These are phyloP conservation scores for Rubus idaeus DNA, from an alignment of 306 rosid genomes.

Conservation along the genomic window DNA sequence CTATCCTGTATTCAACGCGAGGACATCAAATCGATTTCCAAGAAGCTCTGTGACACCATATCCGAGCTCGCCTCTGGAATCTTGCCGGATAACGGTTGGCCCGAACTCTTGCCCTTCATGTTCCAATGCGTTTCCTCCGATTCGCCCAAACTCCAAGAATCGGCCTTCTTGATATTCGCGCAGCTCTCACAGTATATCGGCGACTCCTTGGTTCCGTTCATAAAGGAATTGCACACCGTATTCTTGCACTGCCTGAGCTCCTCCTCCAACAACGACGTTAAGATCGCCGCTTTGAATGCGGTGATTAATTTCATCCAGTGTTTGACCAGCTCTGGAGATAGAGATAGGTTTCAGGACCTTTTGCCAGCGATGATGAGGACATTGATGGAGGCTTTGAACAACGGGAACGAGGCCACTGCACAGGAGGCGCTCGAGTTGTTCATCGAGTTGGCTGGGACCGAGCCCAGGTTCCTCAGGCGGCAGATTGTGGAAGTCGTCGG, in stretches of 20 bases:
- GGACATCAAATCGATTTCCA: conserved; percentile 67
- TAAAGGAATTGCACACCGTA: conserved; percentile 73
- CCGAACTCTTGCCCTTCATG: conserved; percentile 85
- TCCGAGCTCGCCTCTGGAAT: conserved; percentile 96
- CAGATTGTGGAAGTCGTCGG: conserved; percentile 89
- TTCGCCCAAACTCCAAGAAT: conserved; percentile 76
- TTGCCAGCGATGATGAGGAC: conserved; percentile 93
- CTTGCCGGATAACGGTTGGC: conserved; percentile 83
- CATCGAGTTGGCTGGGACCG: conserved; percentile 88
- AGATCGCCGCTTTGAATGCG: conserved; percentile 82
- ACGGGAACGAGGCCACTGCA: conserved; percentile 85
- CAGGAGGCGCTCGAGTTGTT: conserved; percentile 91
- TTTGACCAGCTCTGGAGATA: conserved; percentile 62
- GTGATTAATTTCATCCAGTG: conserved; percentile 95
- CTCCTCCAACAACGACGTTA: conserved; percentile 59
- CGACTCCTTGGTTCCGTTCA: conserved; percentile 68
- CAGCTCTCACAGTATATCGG: conserved; percentile 93
- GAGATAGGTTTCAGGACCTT: conserved; percentile 92
- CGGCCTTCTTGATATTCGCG: conserved; percentile 83
- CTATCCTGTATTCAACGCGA: conserved; percentile 69
- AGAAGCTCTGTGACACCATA: conserved; percentile 84
- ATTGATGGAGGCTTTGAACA: conserved; percentile 74
- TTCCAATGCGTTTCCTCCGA: conserved; percentile 88
- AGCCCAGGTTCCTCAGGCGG: conserved; percentile 82
- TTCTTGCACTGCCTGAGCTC: conserved; percentile 72